Evolutionary conservation across 257 asterid genomes (phyloP), one percentile per base, ranked within the genome.

Genomic region (Solanum chiquidenum): DNA sequence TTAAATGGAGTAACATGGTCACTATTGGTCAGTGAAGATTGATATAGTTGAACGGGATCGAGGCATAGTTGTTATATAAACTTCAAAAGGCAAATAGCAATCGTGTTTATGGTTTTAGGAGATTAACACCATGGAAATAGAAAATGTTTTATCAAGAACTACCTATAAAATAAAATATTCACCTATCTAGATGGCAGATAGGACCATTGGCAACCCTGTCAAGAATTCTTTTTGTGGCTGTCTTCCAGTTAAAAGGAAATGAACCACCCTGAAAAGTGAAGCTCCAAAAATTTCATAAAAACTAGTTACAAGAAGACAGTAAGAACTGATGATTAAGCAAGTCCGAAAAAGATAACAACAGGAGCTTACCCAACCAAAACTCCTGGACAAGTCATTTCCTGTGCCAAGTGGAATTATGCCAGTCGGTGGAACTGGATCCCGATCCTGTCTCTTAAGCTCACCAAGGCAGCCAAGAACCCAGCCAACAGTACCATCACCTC

Each of bases 401-500:
- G 99, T 97, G 87, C 99, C 99, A 77, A 97, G 99, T 25, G 98
- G 99, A 85, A 97, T 93, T 73, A 97, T 91, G 85, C 93, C 98
- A 52, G 96, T 92, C 46, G 99, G 94, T 44, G 98, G 99, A 83
- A 95, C 91, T 31, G 99, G 98, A 46, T 93, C 87, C 79, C 98
- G 92, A 44, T 62, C 89, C 75, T 91, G 93, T 89, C 88, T 92
- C 89, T 92, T 91, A 69, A 97, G 98, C 90, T 95, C 96, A 58
- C 98, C 99, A 55, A 97, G 94, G 90, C 99, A 97, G 12, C 99
- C 99, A 6, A 97, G 98, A 84, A 95, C 96, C 99, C 99, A 97
- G 37, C 99, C 99, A 84, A 97, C 99, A 20, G 99, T 95, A 80
- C 99, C 99, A 91, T 97, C 99, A 92, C 99, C 99, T 82, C 99